Conservation (phyloP, 371 early-diverging fungal species). For the Actinomortierella ambigua region DNA sequence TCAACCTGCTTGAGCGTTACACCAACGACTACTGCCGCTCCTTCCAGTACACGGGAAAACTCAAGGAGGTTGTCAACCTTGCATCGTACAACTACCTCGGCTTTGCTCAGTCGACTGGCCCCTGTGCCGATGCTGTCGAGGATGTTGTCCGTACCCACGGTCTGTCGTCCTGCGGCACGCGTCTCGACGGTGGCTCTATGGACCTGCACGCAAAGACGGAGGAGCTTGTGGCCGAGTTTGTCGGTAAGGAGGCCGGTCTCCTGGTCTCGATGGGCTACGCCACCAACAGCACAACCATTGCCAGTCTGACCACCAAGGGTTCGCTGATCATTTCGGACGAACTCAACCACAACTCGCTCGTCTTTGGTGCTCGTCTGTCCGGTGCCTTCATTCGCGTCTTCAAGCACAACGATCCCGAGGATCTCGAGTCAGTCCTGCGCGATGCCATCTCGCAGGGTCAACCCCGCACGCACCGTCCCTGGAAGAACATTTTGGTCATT, state of each 20-base stretch:
- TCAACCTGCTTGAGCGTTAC: constrained; percentile 86
- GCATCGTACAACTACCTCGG: constrained; percentile 99
- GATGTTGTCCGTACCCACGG: constrained; percentile 69
- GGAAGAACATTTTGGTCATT: constrained; percentile 98
- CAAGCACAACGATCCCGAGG: constrained; percentile 90
- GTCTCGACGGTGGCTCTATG: constrained; percentile 68
- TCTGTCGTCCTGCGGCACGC: constrained; percentile 66
- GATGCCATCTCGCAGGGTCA: constrained; percentile 98
- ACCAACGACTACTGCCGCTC: constrained; percentile 86
- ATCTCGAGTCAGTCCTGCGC: constrained; percentile 88
- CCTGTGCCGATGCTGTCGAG: constrained; percentile 94
- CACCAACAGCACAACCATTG: constrained; percentile 98
- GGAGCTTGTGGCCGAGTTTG: constrained; percentile 92
- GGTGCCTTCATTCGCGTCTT: constrained; percentile 96
- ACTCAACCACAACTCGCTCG: constrained; percentile 97
- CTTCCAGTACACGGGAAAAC: constrained; percentile 86
- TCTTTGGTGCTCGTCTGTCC: constrained; percentile 96
- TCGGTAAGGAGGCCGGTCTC: constrained; percentile 94
- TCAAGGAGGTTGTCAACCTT: constrained; percentile 89
- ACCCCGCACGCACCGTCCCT: constrained; percentile 97
- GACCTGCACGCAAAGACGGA: constrained; percentile 87
- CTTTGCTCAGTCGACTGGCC: constrained; percentile 91
- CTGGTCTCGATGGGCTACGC: constrained; percentile 99
- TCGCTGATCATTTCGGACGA: constrained; percentile 97
- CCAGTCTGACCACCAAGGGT: constrained; percentile 91